Percentiles rank a stretch among this genome's conserved stretches.
Evolutionary conservation across 495 filamentous ascomycete genomes (phyloP).

Genomic region (Achaetomiella virescens): DNA sequence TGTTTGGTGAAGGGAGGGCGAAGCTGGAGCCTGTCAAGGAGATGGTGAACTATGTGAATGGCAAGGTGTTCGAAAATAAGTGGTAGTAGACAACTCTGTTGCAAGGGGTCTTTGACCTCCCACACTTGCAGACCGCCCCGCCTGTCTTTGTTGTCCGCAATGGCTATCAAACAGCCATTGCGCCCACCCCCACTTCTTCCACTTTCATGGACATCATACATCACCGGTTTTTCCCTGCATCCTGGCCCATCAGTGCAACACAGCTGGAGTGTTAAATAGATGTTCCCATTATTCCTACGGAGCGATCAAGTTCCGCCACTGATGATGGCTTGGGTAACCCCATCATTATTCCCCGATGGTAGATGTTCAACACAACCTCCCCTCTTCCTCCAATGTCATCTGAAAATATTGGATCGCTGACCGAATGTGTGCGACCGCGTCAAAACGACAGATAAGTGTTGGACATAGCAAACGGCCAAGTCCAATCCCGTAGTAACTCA

Average conservation of each 20-base stretch:
- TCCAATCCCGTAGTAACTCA: conserved; percentile 18
- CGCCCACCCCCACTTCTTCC: no score
- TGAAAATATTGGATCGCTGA: neutral
- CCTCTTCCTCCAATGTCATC: neutral
- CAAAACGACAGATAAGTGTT: conserved; percentile 5
- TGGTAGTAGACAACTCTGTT: conserved; percentile 13
- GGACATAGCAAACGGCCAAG: conserved; percentile 12
- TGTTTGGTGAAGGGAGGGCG: conserved; percentile 41
- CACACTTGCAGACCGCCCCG: no score
- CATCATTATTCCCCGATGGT: neutral
- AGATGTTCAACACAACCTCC: neutral
- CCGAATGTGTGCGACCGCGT: neutral
- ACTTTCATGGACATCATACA: no score
- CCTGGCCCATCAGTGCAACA: no score
- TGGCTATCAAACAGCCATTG: no score
- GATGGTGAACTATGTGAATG: conserved; percentile 41
- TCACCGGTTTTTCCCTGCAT: no score
- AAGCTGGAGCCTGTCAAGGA: conserved; percentile 45
- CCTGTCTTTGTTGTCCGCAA: no score
- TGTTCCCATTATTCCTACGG: neutral
- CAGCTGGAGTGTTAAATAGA: neutral
- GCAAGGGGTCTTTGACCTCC: no score
- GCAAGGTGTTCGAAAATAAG: conserved; percentile 43
- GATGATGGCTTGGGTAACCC: neutral
- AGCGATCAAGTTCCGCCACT: neutral